Evolutionary conservation across 495 filamentous ascomycete genomes (phyloP), one percentile per base, ranked within the genome.

Genomic region (Aspergillus funiculosus): DNA sequence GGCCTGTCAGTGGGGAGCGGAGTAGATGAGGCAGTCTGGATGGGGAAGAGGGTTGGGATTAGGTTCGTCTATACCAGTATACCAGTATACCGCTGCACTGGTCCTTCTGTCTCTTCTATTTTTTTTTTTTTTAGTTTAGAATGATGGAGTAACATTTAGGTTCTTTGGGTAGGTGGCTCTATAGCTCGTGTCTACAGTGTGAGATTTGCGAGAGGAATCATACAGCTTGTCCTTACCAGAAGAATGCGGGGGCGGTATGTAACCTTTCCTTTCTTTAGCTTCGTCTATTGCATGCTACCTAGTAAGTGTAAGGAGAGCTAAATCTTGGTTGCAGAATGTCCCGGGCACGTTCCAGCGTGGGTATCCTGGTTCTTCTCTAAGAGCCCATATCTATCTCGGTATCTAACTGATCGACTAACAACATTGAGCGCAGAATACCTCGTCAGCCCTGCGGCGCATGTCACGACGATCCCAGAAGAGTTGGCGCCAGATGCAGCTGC

Each of bases 101-200:
- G n/a, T n/a, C n/a, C n/a, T n/a, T n/a, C 30, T 19, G 21, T 14
- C 26, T 22, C 3, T 29, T 19, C 14, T 6, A n/a, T 14, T 19
- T 14, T 22, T 7, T 10, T 20, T 36, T 9, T 11, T 14, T 18
- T 8, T 13, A 9, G 6, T 30, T n/a, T n/a, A n/a, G 38, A 43
- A 26, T 20, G 15, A 18, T 36, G 1, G 7, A n/a, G n/a, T n/a
- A n/a, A n/a, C n/a, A n/a, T n/a, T n/a, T n/a, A n/a, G n/a, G n/a
- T n/a, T n/a, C n/a, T n/a, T n/a, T n/a, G n/a, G n/a, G n/a, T 38
- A 71, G 68, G 39, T 73, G 69, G 69, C 61, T 73, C 2, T 69
- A 67, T 29, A 69, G 64, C 44, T 68, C 68, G 28, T 73, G 69
- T 22, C 37, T 68, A 20, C 52, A 60, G 13, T 73, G 69, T 34